Conservation (phyloP, 2,329 filamentous ascomycete species). For the Aureobasidium uvarum region DNA sequence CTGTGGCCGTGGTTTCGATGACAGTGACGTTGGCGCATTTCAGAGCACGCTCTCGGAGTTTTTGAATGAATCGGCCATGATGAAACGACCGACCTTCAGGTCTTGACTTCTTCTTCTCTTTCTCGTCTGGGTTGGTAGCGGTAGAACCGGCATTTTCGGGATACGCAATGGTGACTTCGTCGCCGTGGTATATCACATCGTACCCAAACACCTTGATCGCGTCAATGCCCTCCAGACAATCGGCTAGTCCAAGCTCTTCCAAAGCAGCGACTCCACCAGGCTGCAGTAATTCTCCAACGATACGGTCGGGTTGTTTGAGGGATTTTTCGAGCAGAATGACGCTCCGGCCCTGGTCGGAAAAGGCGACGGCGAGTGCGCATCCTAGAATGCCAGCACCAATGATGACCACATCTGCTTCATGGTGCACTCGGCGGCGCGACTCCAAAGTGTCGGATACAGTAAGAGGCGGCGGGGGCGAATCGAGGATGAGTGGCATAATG, state of each 20-base stretch:
- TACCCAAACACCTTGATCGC: slow-evolving; percentile 80
- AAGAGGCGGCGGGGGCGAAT: slow-evolving; percentile 30
- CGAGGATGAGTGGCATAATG: slow-evolving; percentile 34
- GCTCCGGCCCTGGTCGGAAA: slow-evolving; percentile 85
- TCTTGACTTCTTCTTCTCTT: slow-evolving; percentile 41
- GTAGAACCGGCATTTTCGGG: slow-evolving; percentile 59
- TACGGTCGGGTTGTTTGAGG: slow-evolving; percentile 89
- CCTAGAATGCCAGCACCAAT: slow-evolving; percentile 90
- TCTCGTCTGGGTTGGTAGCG: slow-evolving; percentile 37
- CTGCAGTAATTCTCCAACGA: slow-evolving; percentile 92
- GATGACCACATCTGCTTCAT: slow-evolving; percentile 78
- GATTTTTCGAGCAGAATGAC: slow-evolving; percentile 86
- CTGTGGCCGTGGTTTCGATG: slow-evolving; percentile 82
- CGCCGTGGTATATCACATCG: slow-evolving; percentile 77
- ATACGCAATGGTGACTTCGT: slow-evolving; percentile 74
- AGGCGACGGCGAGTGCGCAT: slow-evolving; percentile 77
- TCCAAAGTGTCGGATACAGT: slow-evolving; percentile 35
- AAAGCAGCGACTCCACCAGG: slow-evolving; percentile 84
- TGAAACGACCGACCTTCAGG: slow-evolving; percentile 83
- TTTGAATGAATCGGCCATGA: slow-evolving; percentile 87
- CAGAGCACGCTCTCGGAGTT: slow-evolving; percentile 72
- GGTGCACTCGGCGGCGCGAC: slow-evolving; percentile 53
- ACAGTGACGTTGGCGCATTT: slow-evolving; percentile 80
- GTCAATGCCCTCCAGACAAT: slow-evolving; percentile 88
- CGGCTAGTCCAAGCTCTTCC: slow-evolving; percentile 71